Conservation (phyloP, 1,284 basidiomycete genomes). For the Trichosporon asahii region DNA sequence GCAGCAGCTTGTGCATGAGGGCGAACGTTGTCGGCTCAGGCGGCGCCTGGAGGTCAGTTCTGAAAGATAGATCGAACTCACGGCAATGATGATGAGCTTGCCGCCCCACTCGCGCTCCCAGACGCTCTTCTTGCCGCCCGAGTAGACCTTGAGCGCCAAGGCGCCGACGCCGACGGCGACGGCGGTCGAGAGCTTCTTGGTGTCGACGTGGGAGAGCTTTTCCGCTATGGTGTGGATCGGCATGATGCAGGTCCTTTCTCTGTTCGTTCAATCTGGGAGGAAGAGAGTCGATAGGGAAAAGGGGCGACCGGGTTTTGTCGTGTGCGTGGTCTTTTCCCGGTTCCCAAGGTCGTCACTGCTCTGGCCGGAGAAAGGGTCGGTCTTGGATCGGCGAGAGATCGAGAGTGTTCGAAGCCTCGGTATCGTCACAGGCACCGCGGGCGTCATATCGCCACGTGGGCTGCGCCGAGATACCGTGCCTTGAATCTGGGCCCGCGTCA, state of each 20-base stretch:
- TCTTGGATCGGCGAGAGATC: neutral
- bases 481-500: neutral
- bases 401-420: neutral
- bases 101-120: constrained; percentile 52
- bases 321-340: neutral
- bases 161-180: constrained; percentile 29
- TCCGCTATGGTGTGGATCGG: constrained; percentile 35
- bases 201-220: constrained; percentile 27
- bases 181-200: constrained; percentile 22
- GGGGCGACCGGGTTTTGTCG: neutral
- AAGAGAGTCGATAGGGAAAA: neutral
- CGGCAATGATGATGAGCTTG: constrained; percentile 49
- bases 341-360: neutral
- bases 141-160: constrained; percentile 36
- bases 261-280: neutral
- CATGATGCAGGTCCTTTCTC: constrained; percentile 25
- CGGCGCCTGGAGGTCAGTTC: constrained; percentile 34
- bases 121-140: constrained; percentile 43
- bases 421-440: neutral
- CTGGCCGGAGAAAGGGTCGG: neutral
- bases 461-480: neutral
- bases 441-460: neutral
- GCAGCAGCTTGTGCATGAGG: constrained; percentile 45
- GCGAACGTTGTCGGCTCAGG: constrained; percentile 44
- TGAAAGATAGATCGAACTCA: constrained; percentile 27